Evolutionary conservation across 2,329 filamentous ascomycete genomes (phyloP).

Genomic region (Nannizziopsis arthrosporioides): DNA sequence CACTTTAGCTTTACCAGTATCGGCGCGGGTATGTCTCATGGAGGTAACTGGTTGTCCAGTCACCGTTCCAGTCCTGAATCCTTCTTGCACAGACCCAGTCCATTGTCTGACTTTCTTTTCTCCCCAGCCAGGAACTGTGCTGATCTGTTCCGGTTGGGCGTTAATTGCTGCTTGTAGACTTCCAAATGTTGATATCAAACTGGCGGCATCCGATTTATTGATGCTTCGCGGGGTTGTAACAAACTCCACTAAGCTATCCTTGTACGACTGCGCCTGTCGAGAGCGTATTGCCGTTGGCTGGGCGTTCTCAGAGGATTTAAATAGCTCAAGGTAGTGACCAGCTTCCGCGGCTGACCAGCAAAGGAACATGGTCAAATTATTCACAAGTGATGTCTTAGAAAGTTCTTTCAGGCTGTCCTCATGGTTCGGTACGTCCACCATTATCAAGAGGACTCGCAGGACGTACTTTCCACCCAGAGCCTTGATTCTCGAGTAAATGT

Average conservation of each 20-base stretch:
- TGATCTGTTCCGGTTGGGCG: slow-evolving; percentile 73
- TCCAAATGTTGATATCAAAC: slow-evolving; percentile 82
- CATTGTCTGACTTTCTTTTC: slow-evolving; percentile 87
- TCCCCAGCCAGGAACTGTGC: slow-evolving; percentile 81
- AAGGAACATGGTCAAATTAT: slow-evolving; percentile 81
- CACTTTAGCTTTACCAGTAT: neutral
- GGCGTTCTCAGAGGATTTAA: slow-evolving; percentile 87
- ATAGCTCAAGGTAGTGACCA: slow-evolving; percentile 83
- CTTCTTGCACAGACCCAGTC: slow-evolving; percentile 69
- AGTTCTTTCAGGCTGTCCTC: slow-evolving; percentile 82
- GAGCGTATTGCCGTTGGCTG: slow-evolving; percentile 71
- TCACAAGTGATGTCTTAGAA: slow-evolving; percentile 82
- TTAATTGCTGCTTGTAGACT: slow-evolving; percentile 79
- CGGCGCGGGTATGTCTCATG: neutral
- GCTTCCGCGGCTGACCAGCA: slow-evolving; percentile 94
- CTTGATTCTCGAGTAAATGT: slow-evolving; percentile 88
- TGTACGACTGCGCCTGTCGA: slow-evolving; percentile 70
- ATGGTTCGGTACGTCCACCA: slow-evolving; percentile 93
- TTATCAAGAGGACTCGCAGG: slow-evolving; percentile 71
- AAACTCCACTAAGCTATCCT: slow-evolving; percentile 81
- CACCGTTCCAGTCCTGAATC: slow-evolving; percentile 62
- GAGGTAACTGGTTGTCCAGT: neutral
- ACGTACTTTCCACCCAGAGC: slow-evolving; percentile 75
- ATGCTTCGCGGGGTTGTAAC: slow-evolving; percentile 79
- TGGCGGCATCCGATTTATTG: slow-evolving; percentile 89